A percentile compares a stretch with the other conserved stretches of the same genome.
Conservation (phyloP, 2,329 filamentous ascomycete genomes). For the Botryosphaeria dothidea region DNA sequence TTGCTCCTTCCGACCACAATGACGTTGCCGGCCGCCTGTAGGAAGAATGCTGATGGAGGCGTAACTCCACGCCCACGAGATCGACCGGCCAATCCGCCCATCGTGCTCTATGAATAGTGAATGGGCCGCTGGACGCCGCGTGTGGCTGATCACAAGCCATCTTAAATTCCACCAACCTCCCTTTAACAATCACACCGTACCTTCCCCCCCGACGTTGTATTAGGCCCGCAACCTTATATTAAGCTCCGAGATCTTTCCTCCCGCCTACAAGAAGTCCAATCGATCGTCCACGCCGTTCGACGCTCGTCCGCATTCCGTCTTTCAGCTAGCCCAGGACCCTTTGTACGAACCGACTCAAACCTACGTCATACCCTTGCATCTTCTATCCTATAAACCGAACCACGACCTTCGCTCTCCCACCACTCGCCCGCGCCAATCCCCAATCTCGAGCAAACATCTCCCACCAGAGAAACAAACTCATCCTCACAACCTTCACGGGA, state of each 20-base stretch:
- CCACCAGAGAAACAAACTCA: not conserved
- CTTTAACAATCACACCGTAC: not conserved
- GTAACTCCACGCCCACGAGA: not conserved
- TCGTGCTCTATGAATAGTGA: not conserved
- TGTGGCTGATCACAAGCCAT: conserved; percentile 13
- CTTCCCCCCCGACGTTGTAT: not conserved
- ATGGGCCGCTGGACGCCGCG: not conserved
- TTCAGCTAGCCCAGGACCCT: not conserved
- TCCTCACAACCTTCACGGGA: not conserved
- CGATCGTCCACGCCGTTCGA: not conserved
- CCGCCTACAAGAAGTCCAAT: not conserved
- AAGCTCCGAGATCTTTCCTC: not conserved
- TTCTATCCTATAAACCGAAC: not conserved
- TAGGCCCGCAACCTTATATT: not conserved
- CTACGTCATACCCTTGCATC: not conserved
- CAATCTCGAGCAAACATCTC: not conserved
- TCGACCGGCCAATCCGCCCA: conserved; percentile 6
- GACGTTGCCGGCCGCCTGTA: not conserved
- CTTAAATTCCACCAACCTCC: conserved; percentile 1
- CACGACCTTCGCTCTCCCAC: not conserved
- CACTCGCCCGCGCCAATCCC: not conserved
- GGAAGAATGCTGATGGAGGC: not conserved
- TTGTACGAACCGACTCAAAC: not conserved
- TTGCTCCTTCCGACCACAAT: not conserved
- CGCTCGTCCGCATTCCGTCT: not conserved